Conservation (phyloP, 2,329 filamentous ascomycete genomes). For the Fusarium algeriense region DNA sequence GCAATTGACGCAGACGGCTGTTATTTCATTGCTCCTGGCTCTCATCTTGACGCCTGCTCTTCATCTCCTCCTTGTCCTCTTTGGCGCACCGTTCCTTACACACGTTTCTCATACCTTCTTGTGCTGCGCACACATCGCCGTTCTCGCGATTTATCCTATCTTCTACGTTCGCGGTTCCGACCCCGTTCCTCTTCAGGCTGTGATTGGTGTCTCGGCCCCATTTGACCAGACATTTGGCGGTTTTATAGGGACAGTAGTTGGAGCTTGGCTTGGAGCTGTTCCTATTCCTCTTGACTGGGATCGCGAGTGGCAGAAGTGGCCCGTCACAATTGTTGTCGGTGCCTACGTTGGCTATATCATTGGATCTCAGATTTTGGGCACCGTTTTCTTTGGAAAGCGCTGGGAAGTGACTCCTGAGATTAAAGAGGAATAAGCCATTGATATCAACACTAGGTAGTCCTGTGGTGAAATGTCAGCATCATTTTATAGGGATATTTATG, state of each 20-base stretch:
- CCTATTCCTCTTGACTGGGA: conserved; percentile 99
- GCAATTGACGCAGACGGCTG: conserved; percentile 54
- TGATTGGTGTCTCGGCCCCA: conserved; percentile 75
- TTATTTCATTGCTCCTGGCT: conserved; percentile 69
- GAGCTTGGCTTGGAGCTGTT: conserved; percentile 92
- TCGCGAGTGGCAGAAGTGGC: conserved; percentile 99
- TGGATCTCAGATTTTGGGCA: conserved; percentile 73
- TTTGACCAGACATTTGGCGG: conserved; percentile 89
- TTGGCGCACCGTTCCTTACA: conserved; percentile 90
- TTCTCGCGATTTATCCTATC: conserved; percentile 82
- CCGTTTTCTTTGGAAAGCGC: conserved; percentile 60
- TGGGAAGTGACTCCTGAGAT: conserved; percentile 47
- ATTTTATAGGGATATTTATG: not conserved
- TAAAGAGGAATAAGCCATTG: conserved; percentile 48
- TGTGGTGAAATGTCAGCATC: not conserved
- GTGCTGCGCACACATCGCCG: conserved; percentile 82
- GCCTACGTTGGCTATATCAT: conserved; percentile 82
- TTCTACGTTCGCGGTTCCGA: conserved; percentile 90
- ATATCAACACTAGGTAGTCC: not conserved
- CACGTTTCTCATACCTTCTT: conserved; percentile 83
- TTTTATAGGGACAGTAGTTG: conserved; percentile 80
- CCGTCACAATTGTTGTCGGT: conserved; percentile 88
- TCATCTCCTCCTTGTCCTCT: conserved; percentile 79
- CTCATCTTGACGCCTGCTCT: conserved; percentile 75
- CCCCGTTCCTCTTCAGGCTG: conserved; percentile 74